These are phyloP conservation scores for Aspergillus hiratsukae DNA, from an alignment of 2,329 filamentous ascomycete species.

Conservation along the genomic window DNA sequence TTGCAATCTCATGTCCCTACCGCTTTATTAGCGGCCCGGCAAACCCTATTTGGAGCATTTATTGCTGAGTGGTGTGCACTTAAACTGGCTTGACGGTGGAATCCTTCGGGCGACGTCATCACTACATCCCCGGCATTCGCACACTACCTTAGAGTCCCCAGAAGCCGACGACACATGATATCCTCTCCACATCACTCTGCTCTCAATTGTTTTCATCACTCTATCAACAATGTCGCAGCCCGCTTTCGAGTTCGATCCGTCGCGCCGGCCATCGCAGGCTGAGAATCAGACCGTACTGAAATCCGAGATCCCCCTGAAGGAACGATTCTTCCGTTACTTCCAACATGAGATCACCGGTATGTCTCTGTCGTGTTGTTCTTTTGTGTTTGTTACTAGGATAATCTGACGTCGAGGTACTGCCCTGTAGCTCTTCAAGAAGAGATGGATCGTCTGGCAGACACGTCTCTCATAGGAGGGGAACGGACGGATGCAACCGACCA, in stretches of 20 bases:
- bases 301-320: constrained; percentile 53
- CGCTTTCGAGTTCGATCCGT: constrained; percentile 23
- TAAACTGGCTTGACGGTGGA: not conserved
- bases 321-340: constrained; percentile 81
- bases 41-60: not conserved
- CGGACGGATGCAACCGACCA: constrained; percentile 76
- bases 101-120: constrained; percentile 29
- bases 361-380: constrained; percentile 14
- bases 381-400: constrained; percentile 3
- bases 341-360: constrained; percentile 68
- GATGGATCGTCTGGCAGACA: constrained; percentile 63
- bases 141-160: constrained; percentile 2
- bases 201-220: not conserved
- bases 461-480: constrained; percentile 64
- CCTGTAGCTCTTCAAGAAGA: constrained; percentile 66
- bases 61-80: not conserved
- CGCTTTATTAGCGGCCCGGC: not conserved
- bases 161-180: not conserved
- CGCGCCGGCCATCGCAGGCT: constrained; percentile 27
- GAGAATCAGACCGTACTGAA: constrained; percentile 31
- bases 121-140: constrained; percentile 17
- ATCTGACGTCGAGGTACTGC: constrained; percentile 13
- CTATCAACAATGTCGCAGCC: constrained; percentile 27
- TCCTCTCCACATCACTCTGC: not conserved
- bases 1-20: not conserved